phyloP scores from a whole-genome alignment of 805 yeast genomes.

The Metschnikowia arizonensis region DNA sequence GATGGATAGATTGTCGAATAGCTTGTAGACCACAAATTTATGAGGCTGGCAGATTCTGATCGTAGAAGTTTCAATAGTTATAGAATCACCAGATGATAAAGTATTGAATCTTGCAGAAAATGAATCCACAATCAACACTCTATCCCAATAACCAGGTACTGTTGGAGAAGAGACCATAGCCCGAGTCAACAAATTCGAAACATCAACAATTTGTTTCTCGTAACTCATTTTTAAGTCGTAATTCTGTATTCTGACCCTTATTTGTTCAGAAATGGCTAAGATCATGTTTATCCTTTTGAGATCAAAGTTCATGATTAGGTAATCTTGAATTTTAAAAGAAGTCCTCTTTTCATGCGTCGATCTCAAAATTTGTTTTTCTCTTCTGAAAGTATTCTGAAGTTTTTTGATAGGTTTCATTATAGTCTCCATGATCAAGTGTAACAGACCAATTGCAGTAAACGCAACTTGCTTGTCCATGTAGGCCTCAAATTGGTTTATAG shows the following conservation, averaged over 20 bases:
- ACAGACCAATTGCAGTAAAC: slow-evolving; percentile 31
- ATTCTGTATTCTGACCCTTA: slow-evolving; percentile 19
- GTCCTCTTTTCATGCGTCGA: neutral
- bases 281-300: slow-evolving; percentile 14
- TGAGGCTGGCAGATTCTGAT: slow-evolving; percentile 38
- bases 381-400: slow-evolving; percentile 22
- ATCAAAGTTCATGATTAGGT: slow-evolving; percentile 1
- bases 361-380: slow-evolving; percentile 17
- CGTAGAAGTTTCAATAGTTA: slow-evolving; percentile 18
- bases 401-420: slow-evolving; percentile 27
- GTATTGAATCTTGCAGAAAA: slow-evolving; percentile 7
- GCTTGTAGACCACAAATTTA: slow-evolving; percentile 32
- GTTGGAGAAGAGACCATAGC: slow-evolving; percentile 12
- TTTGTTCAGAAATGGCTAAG: slow-evolving; percentile 11
- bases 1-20: slow-evolving; percentile 37
- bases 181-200: slow-evolving; percentile 9
- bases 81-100: slow-evolving; percentile 2
- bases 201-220: neutral
- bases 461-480: slow-evolving; percentile 29
- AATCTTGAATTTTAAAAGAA: slow-evolving; percentile 2
- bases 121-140: slow-evolving; percentile 15
- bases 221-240: slow-evolving; percentile 1
- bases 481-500: slow-evolving; percentile 18
- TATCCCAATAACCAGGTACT: slow-evolving; percentile 13
- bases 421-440: slow-evolving; percentile 29